These are phyloP conservation scores for Amylocystis lapponica DNA, from an alignment of 768 basidiomycete genomes.

Conservation along the genomic window DNA sequence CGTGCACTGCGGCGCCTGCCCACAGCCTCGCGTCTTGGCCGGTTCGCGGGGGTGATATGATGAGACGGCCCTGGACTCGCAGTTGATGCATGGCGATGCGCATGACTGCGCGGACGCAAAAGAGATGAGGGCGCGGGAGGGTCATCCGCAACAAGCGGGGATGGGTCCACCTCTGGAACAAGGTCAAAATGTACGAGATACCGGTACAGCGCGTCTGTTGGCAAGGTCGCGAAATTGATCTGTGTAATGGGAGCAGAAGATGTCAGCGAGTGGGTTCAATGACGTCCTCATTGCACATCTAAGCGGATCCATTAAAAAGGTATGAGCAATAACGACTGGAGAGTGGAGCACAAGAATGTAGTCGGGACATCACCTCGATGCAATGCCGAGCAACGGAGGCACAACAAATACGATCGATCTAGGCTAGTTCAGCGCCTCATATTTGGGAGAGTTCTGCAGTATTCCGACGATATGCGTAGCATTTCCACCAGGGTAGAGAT, in stretches of 20 bases:
- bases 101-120: conserved; percentile 40
- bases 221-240: conserved; percentile 74
- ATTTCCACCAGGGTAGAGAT: too few species aligned
- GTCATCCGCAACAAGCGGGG: conserved; percentile 58
- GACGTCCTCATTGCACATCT: not conserved
- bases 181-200: conserved; percentile 73
- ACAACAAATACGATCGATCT: too few species aligned
- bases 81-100: conserved; percentile 39
- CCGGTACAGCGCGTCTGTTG: conserved; percentile 57
- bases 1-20: conserved; percentile 66
- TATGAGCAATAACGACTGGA: too few species aligned
- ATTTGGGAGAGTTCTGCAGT: too few species aligned
- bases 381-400: too few species aligned
- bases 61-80: conserved; percentile 19
- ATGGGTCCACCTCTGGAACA: conserved; percentile 63
- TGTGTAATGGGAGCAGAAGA: conserved; percentile 29
- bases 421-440: too few species aligned
- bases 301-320: not conserved
- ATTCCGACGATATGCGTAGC: too few species aligned
- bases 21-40: conserved; percentile 68
- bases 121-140: conserved; percentile 66
- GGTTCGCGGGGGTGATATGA: conserved; percentile 56
- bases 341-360: too few species aligned
- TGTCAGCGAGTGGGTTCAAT: too few species aligned
- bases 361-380: too few species aligned